phyloP scores from a whole-genome alignment of 768 basidiomycete genomes.

The Rhodotorula babjevae region DNA sequence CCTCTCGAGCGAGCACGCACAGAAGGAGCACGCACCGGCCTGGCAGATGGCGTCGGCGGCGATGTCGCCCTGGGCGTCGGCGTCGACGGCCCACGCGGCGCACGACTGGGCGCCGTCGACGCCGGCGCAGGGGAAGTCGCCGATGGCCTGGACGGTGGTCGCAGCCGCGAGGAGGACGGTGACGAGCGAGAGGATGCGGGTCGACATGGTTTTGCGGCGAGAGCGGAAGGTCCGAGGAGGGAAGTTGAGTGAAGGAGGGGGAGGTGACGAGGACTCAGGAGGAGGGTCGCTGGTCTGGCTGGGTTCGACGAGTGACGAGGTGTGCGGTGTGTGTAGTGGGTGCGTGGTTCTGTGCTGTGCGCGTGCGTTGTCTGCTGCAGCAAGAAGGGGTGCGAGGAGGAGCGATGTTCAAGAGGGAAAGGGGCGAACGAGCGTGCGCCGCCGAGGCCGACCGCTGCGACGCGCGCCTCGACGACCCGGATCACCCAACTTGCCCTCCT shows the following conservation, averaged over 20 bases:
- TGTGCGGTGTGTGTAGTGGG: background rate
- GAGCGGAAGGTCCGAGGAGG: background rate
- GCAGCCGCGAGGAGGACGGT: conserved; percentile 24
- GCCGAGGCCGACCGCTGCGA: background rate
- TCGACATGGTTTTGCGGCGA: conserved; percentile 1
- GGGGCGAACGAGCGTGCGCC: background rate
- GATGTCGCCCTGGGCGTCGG: conserved; percentile 30
- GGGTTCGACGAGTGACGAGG: background rate
- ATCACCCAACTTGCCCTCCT: background rate
- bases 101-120: conserved; percentile 30
- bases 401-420: conserved; percentile 18
- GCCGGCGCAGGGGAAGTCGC: conserved; percentile 38
- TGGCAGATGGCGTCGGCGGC: conserved; percentile 24
- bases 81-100: conserved; percentile 16
- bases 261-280: no score
- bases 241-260: conserved; percentile 25
- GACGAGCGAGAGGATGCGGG: conserved; percentile 11
- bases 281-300: background rate
- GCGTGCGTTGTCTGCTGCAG: conserved; percentile 11
- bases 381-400: background rate
- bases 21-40: conserved; percentile 14
- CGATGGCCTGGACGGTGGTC: conserved; percentile 24
- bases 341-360: background rate
- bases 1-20: no score
- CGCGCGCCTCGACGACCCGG: no score